Evolutionary conservation across 495 filamentous ascomycete species (phyloP), one percentile per base, ranked within the genome.

Genomic region (Xylaria sp.): DNA sequence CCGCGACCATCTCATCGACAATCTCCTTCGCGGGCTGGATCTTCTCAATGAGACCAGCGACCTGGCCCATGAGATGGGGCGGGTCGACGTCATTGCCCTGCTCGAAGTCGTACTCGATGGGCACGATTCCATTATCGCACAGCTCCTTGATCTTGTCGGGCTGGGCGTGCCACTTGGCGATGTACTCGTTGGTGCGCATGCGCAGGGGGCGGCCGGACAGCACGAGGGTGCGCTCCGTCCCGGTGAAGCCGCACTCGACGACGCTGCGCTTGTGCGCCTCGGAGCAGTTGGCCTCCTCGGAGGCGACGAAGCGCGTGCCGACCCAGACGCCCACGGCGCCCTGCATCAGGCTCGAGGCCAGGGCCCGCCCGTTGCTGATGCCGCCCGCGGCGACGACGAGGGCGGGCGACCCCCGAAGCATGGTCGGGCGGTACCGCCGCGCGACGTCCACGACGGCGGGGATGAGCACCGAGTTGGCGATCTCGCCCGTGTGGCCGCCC

Each of bases 21-120:
- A 98, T 97, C 74, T 88, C 84, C 55, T 84, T 88, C 0, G 95
- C 95, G 1, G 95, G 94, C 82, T 93, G 87, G 50, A 98, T 86
- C 61, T 90, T 87, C 48, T 82, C 78, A 33, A 98, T 89, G 12
- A 88, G 83, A 2, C 91, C 95, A 0, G 93, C 92, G 19, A 97
- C 94, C 83, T 97, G 93, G n/a, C 94, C 94, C 94, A 97, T 97
- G 73, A 97, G 73, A 80, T 93, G 94, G 37, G 94, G 94, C 68
- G 90, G 84, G 76, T 97, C 93, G 46, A 96, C 93, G 66, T 88
- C 88, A 24, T 83, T 86, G 6, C 91, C 92, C 52, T 88, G 82
- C 55, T 95, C 92, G 78, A 97, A 80, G 81, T 97, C 94, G 77
- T 91, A 83, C 82, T 90, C 87, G 75, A 97, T 82, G 1, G 94